Percentiles rank a stretch among this genome's conserved stretches.
These are phyloP conservation scores for Neospora caninum DNA, from an alignment of 169 alveolate genomes.

Conservation along the genomic window DNA sequence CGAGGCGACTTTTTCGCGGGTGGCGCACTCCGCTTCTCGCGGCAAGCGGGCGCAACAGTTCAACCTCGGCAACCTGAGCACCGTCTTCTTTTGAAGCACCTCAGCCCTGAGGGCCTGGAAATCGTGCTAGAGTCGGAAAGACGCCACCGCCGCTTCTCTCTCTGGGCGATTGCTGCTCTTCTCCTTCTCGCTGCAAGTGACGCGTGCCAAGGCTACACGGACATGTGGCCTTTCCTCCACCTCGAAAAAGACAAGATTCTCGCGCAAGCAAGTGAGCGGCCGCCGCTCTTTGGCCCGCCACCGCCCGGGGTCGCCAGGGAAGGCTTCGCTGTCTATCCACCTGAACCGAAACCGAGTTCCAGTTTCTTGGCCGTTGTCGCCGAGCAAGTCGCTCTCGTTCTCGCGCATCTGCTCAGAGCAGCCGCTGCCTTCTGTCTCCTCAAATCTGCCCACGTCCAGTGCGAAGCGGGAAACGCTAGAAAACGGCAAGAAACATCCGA, in stretches of 20 bases:
- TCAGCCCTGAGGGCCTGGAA: not conserved
- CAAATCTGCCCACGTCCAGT: not conserved
- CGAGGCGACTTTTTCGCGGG: no score
- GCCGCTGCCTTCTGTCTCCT: not conserved
- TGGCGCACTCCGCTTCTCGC: no score
- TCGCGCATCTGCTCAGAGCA: not conserved
- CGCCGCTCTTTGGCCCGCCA: not conserved
- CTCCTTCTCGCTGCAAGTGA: not conserved
- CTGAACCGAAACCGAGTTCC: not conserved
- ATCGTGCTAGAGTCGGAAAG: not conserved
- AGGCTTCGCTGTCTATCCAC: constrained; percentile 20
- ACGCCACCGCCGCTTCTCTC: not conserved
- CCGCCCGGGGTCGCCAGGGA: not conserved
- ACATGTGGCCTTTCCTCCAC: not conserved
- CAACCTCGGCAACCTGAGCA: not conserved
- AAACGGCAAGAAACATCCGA: not conserved
- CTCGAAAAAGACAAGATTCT: not conserved
- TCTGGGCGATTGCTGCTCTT: not conserved
- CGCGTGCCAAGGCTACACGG: not conserved
- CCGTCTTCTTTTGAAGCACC: not conserved
- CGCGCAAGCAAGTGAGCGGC: not conserved
- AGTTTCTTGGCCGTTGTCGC: not conserved
- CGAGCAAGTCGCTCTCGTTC: not conserved
- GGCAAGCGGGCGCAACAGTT: not conserved
- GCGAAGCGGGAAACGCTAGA: not conserved